Evolutionary conservation across 116 monocot genomes (phyloP), one percentile per base, ranked within the genome.

Genomic region (Cymodocea nodosa): DNA sequence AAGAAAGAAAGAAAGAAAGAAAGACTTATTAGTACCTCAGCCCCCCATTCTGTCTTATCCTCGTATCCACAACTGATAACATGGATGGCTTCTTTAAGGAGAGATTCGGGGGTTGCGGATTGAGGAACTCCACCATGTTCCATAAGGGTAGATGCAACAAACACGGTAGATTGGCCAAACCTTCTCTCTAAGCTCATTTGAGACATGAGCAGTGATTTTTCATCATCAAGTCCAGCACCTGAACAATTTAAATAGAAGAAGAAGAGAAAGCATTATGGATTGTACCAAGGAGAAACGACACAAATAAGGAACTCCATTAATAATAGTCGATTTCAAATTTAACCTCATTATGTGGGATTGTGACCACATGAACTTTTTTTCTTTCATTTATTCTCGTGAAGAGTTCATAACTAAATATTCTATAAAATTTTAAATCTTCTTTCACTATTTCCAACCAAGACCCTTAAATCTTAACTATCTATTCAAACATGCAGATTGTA

Each of bases 1-100:
- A n/a, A n/a, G n/a, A n/a, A n/a, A n/a, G n/a, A n/a, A n/a, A n/a
- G n/a, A n/a, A 44, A 44, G 8, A 44, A 12, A 10, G 0, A 44
- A 44, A 1, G 7, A 44, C 44, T 44, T 6, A 40, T 1, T 57
- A 22, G 37, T 61, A 87, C 87, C 87, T 87, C 87, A 74, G 80
- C 81, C 25, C 87, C 87, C 87, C 87, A 87, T 60, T 87, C 87
- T 35, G 87, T 68, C 74, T 87, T 87, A 64, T 87, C 87, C 71
- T 87, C 87, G 36, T 83, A 87, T 0, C 87, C 87, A 68, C 87
- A 87, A 44, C 87, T 87, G 35, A 87, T 87, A 34, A 87, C 87
- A 76, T 87, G 87, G 35, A 87, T 87, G 63, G 87, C 87, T 76
- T 87, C 87, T 56, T 87, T 83, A 10, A 87, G 68, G 14, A 87